Evolutionary conservation across 23 red algal genomes (phyloP).

Genomic region (Gracilaria domingensis): DNA sequence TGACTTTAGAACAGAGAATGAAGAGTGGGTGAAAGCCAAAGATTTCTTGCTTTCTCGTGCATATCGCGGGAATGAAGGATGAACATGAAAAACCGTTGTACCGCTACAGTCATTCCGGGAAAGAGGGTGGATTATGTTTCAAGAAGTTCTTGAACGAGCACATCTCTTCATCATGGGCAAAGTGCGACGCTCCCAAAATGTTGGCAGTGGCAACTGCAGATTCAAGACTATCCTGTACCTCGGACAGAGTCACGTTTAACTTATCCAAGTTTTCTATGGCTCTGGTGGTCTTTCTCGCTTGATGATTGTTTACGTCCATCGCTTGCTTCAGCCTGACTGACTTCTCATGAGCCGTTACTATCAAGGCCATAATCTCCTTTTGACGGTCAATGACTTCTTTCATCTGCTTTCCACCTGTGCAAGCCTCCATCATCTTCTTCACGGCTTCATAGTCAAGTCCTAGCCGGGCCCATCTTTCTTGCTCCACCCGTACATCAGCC

Average conservation of each 20-base stretch:
- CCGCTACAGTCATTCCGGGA: neutral
- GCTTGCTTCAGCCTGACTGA: slow-evolving; percentile 31
- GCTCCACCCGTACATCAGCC: slow-evolving; percentile 47
- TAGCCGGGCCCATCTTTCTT: slow-evolving; percentile 56
- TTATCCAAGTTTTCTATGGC: slow-evolving; percentile 56
- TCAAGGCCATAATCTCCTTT: slow-evolving; percentile 8
- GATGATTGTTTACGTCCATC: slow-evolving; percentile 28
- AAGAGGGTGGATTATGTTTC: slow-evolving; percentile 53
- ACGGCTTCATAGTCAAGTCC: slow-evolving; percentile 52
- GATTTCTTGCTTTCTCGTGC: too few relatives aligned
- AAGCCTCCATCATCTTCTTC: slow-evolving; percentile 38
- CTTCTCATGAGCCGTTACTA: slow-evolving; percentile 19
- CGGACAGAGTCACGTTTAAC: slow-evolving; percentile 40
- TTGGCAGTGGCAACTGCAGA: slow-evolving; percentile 70
- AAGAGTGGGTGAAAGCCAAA: too few relatives aligned
- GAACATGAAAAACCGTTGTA: neutral
- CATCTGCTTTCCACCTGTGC: slow-evolving; percentile 38
- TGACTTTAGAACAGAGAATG: too few relatives aligned
- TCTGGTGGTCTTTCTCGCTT: slow-evolving; percentile 46
- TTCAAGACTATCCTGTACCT: slow-evolving; percentile 65
- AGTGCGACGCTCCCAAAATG: slow-evolving; percentile 66
- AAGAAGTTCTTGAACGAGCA: slow-evolving; percentile 78
- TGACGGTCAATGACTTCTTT: slow-evolving; percentile 20
- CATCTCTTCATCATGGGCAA: slow-evolving; percentile 72
- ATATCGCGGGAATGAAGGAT: too few relatives aligned